phyloP scores from a whole-genome alignment of 176 grass and related monocot genomes.

The Dendrocalamus sinicus region DNA sequence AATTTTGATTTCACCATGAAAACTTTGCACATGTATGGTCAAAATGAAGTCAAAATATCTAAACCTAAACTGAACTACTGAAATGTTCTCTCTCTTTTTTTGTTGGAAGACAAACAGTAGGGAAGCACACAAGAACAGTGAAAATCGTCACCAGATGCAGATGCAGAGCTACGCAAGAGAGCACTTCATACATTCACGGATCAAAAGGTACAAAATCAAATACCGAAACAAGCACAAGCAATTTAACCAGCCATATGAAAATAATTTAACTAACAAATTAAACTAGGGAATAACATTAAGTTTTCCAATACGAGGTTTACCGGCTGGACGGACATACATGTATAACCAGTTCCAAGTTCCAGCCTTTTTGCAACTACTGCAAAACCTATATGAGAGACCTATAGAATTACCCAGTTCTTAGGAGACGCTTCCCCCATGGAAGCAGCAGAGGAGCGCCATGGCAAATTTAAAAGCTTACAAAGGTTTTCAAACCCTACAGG shows the following conservation, averaged over 20 bases:
- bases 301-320: constrained; percentile 61
- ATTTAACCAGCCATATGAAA: constrained; percentile 43
- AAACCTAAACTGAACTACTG: neutral
- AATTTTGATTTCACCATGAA: too few species aligned
- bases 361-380: constrained; percentile 65
- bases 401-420: constrained; percentile 56
- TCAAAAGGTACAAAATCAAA: constrained; percentile 36
- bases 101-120: neutral
- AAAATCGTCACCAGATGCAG: neutral
- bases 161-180: constrained; percentile 2
- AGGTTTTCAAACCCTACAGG: constrained; percentile 39
- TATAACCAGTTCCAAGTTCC: constrained; percentile 63
- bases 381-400: constrained; percentile 69
- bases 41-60: neutral
- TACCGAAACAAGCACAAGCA: constrained; percentile 14
- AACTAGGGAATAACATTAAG: constrained; percentile 58
- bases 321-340: constrained; percentile 62
- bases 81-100: neutral
- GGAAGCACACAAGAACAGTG: neutral
- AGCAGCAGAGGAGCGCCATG: constrained; percentile 37
- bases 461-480: constrained; percentile 49
- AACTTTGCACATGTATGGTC: neutral
- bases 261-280: constrained; percentile 43
- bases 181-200: constrained; percentile 33
- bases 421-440: constrained; percentile 41